These are phyloP conservation scores for Rubia occidens DNA, from an alignment of 305 asterid genomes.

Conservation along the genomic window DNA sequence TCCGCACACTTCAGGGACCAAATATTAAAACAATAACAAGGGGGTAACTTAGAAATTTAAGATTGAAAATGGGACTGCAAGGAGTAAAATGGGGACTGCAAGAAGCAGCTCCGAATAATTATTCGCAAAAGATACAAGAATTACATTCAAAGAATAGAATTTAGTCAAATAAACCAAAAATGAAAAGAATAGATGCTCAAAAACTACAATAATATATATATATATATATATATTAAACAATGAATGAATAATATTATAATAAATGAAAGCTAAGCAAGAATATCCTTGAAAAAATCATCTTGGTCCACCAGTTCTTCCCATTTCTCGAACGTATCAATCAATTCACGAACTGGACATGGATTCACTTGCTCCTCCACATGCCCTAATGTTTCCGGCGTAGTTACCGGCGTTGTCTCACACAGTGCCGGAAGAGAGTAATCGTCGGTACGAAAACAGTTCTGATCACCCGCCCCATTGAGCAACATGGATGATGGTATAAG, in stretches of 20 bases:
- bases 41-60: too few relatives aligned
- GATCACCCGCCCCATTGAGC: background rate
- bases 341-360: background rate
- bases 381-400: background rate
- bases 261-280: background rate
- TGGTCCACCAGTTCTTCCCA: constrained; percentile 1
- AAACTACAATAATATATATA: too few relatives aligned
- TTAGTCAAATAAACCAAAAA: too few relatives aligned
- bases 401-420: background rate
- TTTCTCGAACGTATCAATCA: background rate
- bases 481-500: background rate
- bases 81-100: too few relatives aligned
- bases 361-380: background rate
- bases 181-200: too few relatives aligned
- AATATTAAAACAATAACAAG: too few relatives aligned
- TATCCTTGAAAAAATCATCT: constrained; percentile 6
- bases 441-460: background rate
- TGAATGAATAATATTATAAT: background rate
- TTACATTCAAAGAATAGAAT: too few relatives aligned
- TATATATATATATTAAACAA: too few relatives aligned
- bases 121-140: too few relatives aligned
- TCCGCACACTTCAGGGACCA: too few relatives aligned
- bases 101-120: too few relatives aligned
- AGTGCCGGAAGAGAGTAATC: background rate
- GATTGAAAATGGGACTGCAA: too few relatives aligned